Base-by-base conservation (phyloP, 345 rosid species). In the Pistacia atlantica region DNA sequence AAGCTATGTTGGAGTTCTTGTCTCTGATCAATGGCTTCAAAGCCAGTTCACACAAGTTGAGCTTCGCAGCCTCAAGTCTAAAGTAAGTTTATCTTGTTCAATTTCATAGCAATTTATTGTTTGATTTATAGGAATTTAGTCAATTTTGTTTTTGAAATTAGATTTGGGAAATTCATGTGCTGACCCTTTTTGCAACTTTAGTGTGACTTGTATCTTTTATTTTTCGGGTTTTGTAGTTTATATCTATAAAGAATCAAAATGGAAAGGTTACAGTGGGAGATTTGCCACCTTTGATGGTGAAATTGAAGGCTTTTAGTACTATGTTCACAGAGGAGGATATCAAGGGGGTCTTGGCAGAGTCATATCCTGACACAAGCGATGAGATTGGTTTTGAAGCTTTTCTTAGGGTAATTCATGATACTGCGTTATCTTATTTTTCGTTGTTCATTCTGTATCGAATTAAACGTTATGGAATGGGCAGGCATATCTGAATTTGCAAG, bases 11-110 rank as follows among this genome's bases (percentile, higher is more conserved):
- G 95, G 95, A 63, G 91, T 93, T 80, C 78, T 84, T n/a, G 87
- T 91, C 64, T 89, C 97, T 1, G 99, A 95, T 85, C 93, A 88
- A 77, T 86, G 83, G 97, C 88, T 92, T 52, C 95, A 93, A 83
- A 88, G 93, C 78, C 97, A 92, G 80, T 93, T 93, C 81, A 91
- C 93, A 1, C 98, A 95, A 84, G 92, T 90, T 22, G 98, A 93
- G 80, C 97, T 95, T 81, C 97, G 92, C 18, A 84, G 92, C 84
- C 97, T 95, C 71, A 83, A 85, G 66, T 79, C 98, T 20, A 93
- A 90, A 85, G 99, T 93, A 77, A 83, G 93, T 65, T 71, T 17
- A 8, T 56, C 65, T 78, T 14, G 13, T 65, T 55, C 12, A 46
- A 1, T 48, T 14, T 72, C 18, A 1, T 75, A n/a, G 25, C 7